Evolutionary conservation across 352 stramenopile genomes (phyloP), one percentile per base, ranked within the genome.

Genomic region (Elongisporangium senticosum): DNA sequence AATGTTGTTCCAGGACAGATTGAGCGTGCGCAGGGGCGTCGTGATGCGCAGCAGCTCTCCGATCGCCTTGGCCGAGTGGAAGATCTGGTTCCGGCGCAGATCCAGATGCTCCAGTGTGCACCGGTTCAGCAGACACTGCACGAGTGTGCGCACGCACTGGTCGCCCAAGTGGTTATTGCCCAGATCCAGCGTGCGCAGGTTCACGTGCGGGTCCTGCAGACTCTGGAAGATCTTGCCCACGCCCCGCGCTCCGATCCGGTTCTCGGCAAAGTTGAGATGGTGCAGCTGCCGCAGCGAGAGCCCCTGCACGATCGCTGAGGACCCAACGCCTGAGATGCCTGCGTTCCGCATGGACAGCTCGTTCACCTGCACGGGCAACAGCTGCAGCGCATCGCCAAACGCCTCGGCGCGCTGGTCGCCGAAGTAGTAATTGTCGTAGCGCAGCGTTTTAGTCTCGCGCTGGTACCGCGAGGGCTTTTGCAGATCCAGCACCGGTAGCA

Each of bases 1-100:
- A 39, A 93, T 87, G 28, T 89, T 85, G 56, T 90, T 90, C 83
- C 80, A 90, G 4, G 77, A 82, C 13, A 93, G 49, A 22, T 93
- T 84, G 13, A 93, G 67, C 5, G 73, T 75, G 43, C 59, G 61
- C 10, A 93, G 60, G 8, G 78, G 72, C 2, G 73, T 88, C 21
- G 79, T 77, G 61, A 87, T 82, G 2, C 77, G 77, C 37, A 93
- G 61, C 11, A 89, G 56, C 56, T 88, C 77, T 20, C 77, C 83
- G 1, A 90, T 60, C 0, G 73, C 72, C 57, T 72, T 74, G 4
- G 82, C 75, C 4, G 82, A 71, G 56, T 87, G 67, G 26, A 74
- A 91, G 51, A 91, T 87, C 22, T 86, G 68, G 49, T 91, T 91
- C 10, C 73, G 70, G 1, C 68, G 72, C 55, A 89, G 61, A 57